Evolutionary conservation across 768 basidiomycete species (phyloP), one percentile per base, ranked within the genome.

Genomic region (Rhodotorula babjevae): DNA sequence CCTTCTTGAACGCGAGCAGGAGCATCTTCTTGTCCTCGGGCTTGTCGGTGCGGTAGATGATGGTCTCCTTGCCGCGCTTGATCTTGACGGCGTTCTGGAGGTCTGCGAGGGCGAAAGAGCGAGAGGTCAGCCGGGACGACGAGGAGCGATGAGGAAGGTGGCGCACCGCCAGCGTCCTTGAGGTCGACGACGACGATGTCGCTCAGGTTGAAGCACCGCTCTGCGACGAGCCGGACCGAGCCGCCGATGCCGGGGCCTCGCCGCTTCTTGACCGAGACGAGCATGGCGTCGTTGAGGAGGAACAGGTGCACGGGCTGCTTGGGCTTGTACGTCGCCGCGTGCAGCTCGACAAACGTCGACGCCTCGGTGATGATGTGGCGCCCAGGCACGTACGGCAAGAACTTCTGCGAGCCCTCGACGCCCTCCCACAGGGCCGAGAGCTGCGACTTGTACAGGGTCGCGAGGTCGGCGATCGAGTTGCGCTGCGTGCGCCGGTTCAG

Each of bases 31-130:
- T 99, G 78, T 97, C 93, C 36, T 88, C 83, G 0, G 87, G 78
- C 15, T 84, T 85, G 68, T 94, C 91, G 5, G 91, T 91, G 49
- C 94, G 87, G 81, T 92, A 98, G 14, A 99, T 93, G 79, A 93
- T 89, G 1, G 91, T 91, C 81, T 98, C 95, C 81, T 95, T 96
- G 10, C 90, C 89, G 71, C 93, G 88, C 72, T 90, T 85, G 73
- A 99, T 87, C 84, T 97, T 97, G 85, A 98, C 90, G 8, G 97
- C 94, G 77, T 98, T 96, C n/a, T 89, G 92, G 85, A 98, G 79
- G 56, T 84, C 84, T 84, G 65, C 7, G 87, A 11, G 55, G 6
- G 29, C 14, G 33, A 6, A 1, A 36, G 23, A 27, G 9, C 4
- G n/a, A 62, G 27, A 25, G 10, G 44, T 46, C 44, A 46, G 44